Evolutionary conservation across 768 basidiomycete species (phyloP).

Genomic region (Jaapia argillacea): DNA sequence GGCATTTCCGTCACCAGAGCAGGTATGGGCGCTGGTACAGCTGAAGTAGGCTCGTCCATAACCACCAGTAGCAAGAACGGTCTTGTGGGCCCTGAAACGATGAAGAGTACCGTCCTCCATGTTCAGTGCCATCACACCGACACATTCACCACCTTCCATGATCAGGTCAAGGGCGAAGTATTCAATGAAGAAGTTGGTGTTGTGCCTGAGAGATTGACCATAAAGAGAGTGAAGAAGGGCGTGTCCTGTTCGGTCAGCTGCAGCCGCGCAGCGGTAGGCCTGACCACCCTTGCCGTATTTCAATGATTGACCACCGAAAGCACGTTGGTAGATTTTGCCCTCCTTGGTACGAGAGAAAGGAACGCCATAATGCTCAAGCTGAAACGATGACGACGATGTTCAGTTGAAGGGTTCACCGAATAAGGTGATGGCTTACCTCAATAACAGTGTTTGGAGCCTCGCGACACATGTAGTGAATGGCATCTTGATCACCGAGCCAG

Average conservation of each 20-base stretch:
- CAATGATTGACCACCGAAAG: slow-evolving; percentile 96
- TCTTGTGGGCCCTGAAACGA: slow-evolving; percentile 97
- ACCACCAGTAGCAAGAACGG: slow-evolving; percentile 95
- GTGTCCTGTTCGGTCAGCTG: slow-evolving; percentile 97
- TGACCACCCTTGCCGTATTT: slow-evolving; percentile 98
- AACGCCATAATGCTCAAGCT: slow-evolving; percentile 98
- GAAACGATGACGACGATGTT: neutral
- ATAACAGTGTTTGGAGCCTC: slow-evolving; percentile 93
- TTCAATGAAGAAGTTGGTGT: slow-evolving; percentile 99
- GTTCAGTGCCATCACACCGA: slow-evolving; percentile 97
- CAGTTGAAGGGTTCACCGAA: too few relatives aligned
- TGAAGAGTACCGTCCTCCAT: slow-evolving; percentile 99
- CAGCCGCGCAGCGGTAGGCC: slow-evolving; percentile 97
- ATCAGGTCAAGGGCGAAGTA: slow-evolving; percentile 99
- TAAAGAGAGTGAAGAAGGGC: slow-evolving; percentile 98
- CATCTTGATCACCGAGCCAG: slow-evolving; percentile 99
- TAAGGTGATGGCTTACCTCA: slow-evolving; percentile 51
- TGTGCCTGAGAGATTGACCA: slow-evolving; percentile 96
- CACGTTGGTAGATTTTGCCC: slow-evolving; percentile 98
- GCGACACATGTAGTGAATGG: slow-evolving; percentile 99
- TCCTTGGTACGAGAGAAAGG: slow-evolving; percentile 98
- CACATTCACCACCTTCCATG: slow-evolving; percentile 98
- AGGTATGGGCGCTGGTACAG: slow-evolving; percentile 98
- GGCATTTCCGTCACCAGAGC: slow-evolving; percentile 97
- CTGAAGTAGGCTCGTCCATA: slow-evolving; percentile 98